Evolutionary conservation across 345 rosid genomes (phyloP).

Genomic region (Salix caprea): DNA sequence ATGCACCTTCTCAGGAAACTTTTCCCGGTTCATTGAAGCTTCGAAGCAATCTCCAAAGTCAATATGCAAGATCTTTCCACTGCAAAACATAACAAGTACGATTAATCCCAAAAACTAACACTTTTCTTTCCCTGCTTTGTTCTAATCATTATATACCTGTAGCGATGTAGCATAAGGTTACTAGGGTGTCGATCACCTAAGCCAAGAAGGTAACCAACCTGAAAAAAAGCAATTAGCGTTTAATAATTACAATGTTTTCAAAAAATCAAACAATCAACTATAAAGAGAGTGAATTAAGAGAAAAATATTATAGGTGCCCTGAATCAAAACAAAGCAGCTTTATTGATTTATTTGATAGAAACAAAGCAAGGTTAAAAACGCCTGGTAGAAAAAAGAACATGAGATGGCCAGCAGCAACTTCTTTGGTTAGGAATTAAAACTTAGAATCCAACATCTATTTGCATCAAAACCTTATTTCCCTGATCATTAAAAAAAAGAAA

Average conservation of each 20-base stretch:
- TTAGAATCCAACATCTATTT: not conserved
- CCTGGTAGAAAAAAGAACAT: not conserved
- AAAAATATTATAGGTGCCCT: not conserved
- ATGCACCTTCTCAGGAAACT: slow-evolving; percentile 92
- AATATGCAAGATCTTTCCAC: slow-evolving; percentile 96
- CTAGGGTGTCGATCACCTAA: slow-evolving; percentile 99
- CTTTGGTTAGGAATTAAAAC: not conserved
- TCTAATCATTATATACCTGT: slow-evolving; percentile 49
- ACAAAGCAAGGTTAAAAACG: not conserved
- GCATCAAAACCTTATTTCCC: not conserved
- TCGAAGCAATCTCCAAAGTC: slow-evolving; percentile 99
- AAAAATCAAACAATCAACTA: not conserved
- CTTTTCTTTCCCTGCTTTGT: not conserved
- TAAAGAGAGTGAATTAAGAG: not conserved
- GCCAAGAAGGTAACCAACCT: slow-evolving; percentile 99
- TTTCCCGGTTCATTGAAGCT: slow-evolving; percentile 97
- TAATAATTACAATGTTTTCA: not conserved
- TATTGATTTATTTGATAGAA: not conserved
- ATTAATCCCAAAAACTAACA: not conserved
- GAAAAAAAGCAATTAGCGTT: slow-evolving; percentile 24
- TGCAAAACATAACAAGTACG: slow-evolving; percentile 32
- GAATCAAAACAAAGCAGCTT: not conserved
- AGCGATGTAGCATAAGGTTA: slow-evolving; percentile 90
- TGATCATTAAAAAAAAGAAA: not conserved
- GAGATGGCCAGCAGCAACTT: not conserved